Percentiles rank a stretch among this genome's conserved stretches.
Evolutionary conservation across 179 eudicot species (phyloP).

Genomic region (Silene coronaria): DNA sequence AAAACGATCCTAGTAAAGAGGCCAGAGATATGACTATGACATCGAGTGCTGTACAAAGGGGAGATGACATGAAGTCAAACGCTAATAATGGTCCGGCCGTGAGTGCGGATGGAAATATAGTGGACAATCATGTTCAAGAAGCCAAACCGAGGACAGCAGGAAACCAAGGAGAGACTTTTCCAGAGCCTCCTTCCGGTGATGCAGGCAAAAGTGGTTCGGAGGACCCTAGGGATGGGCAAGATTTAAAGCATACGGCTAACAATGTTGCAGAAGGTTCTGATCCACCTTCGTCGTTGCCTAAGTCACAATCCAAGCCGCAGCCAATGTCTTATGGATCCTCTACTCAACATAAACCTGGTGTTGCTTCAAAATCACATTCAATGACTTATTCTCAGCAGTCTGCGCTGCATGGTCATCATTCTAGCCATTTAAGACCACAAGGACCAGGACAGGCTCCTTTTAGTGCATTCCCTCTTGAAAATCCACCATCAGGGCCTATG

Average conservation of each 20-base stretch:
- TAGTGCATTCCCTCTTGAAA: constrained; percentile 26
- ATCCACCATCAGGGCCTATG: constrained; percentile 26
- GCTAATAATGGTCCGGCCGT: constrained; percentile 29
- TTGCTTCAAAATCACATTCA: constrained; percentile 25
- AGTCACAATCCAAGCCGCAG: constrained; percentile 29
- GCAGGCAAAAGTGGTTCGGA: constrained; percentile 23
- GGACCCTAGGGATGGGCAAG: constrained; percentile 29
- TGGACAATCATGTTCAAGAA: constrained; percentile 32
- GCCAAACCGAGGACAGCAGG: constrained; percentile 32
- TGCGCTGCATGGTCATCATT: constrained; percentile 36
- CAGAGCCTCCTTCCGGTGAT: constrained; percentile 37
- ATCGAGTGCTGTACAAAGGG: constrained; percentile 30
- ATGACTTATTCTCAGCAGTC: constrained; percentile 31
- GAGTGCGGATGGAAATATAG: constrained; percentile 28
- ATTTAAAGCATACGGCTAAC: constrained; percentile 20
- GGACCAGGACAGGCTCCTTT: constrained; percentile 44
- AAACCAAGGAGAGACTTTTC: constrained; percentile 25
- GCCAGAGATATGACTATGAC: constrained; percentile 22
- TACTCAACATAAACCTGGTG: constrained; percentile 39
- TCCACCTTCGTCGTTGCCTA: constrained; percentile 29
- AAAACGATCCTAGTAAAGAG: constrained; percentile 30
- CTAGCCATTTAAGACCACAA: constrained; percentile 47
- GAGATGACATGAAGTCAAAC: constrained; percentile 28
- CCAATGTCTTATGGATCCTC: constrained; percentile 32
- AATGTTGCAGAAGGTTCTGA: constrained; percentile 26